Evolutionary conservation across 1,139 yeast species (phyloP).

Genomic region (Taphrina populina): DNA sequence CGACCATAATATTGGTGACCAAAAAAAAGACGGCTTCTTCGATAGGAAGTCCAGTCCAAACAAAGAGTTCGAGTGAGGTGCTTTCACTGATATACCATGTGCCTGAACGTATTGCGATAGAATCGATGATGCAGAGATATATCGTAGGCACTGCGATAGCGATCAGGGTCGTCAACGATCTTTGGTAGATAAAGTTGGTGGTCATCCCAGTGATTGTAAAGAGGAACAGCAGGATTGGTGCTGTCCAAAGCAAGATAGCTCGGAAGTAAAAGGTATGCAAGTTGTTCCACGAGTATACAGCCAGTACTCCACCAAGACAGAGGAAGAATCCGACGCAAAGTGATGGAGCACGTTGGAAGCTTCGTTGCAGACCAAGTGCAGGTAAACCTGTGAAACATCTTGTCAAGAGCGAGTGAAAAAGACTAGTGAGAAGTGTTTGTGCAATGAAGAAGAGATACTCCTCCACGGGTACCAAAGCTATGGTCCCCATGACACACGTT

Average conservation of each 20-base stretch:
- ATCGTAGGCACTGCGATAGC: slow-evolving; percentile 22
- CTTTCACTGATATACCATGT: slow-evolving; percentile 31
- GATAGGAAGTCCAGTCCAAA: slow-evolving; percentile 31
- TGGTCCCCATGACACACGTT: slow-evolving; percentile 31
- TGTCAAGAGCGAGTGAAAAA: slow-evolving; percentile 15
- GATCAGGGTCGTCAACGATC: slow-evolving; percentile 3
- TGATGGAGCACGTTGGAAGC: background rate
- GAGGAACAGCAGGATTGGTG: slow-evolving; percentile 32
- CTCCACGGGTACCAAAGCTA: slow-evolving; percentile 30
- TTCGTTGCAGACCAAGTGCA: background rate
- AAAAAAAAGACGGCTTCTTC: slow-evolving; percentile 33
- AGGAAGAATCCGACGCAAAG: background rate
- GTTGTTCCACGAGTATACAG: background rate
- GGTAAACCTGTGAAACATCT: slow-evolving; percentile 24
- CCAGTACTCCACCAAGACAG: background rate
- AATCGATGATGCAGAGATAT: slow-evolving; percentile 30
- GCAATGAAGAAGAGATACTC: slow-evolving; percentile 32
- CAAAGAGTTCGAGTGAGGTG: slow-evolving; percentile 8
- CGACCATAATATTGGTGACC: slow-evolving; percentile 29
- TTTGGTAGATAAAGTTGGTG: slow-evolving; percentile 7
- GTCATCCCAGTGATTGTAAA: slow-evolving; percentile 17
- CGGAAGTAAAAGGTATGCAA: slow-evolving; percentile 27
- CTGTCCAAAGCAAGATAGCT: slow-evolving; percentile 28
- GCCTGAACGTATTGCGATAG: slow-evolving; percentile 32
- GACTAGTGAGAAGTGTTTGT: slow-evolving; percentile 26